phyloP scores from a whole-genome alignment of 148 eudicot species.

The Cornus suecica region DNA sequence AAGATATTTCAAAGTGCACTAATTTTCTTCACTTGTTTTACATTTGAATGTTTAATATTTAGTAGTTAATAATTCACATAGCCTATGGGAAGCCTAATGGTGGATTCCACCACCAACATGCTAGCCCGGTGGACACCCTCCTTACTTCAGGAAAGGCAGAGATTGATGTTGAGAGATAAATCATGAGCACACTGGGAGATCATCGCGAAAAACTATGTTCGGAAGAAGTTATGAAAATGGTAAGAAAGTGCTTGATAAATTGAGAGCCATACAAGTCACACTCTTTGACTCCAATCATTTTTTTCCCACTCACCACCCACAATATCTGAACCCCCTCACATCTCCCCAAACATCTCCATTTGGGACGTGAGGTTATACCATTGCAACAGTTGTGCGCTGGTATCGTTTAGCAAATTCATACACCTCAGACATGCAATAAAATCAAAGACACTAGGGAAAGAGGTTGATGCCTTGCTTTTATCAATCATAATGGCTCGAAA shows the following conservation, averaged over 20 bases:
- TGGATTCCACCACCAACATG: constrained; percentile 63
- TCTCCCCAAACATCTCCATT: no score
- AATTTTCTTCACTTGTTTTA: no score
- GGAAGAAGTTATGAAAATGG: constrained; percentile 61
- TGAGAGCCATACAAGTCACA: constrained; percentile 61
- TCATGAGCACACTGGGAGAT: constrained; percentile 61
- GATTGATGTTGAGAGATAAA: constrained; percentile 73
- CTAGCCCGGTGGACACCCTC: constrained; percentile 51
- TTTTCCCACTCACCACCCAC: no score
- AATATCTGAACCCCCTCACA: no score
- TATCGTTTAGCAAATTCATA: constrained; percentile 62
- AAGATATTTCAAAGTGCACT: no score
- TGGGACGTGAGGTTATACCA: no score
- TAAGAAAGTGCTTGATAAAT: constrained; percentile 38
- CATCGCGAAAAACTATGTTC: constrained; percentile 77
- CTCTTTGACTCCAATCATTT: constrained; percentile 67
- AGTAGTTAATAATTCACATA: no score
- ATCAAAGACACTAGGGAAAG: constrained; percentile 62
- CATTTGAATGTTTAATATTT: no score
- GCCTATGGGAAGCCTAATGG: constrained; percentile 83
- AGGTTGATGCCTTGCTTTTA: constrained; percentile 57
- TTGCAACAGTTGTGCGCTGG: no score
- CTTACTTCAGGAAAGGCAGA: constrained; percentile 39
- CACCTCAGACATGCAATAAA: constrained; percentile 42
- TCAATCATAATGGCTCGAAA: constrained; percentile 51